Base-by-base conservation (phyloP, 2,329 filamentous ascomycete genomes). In the Fonsecaea nubica region DNA sequence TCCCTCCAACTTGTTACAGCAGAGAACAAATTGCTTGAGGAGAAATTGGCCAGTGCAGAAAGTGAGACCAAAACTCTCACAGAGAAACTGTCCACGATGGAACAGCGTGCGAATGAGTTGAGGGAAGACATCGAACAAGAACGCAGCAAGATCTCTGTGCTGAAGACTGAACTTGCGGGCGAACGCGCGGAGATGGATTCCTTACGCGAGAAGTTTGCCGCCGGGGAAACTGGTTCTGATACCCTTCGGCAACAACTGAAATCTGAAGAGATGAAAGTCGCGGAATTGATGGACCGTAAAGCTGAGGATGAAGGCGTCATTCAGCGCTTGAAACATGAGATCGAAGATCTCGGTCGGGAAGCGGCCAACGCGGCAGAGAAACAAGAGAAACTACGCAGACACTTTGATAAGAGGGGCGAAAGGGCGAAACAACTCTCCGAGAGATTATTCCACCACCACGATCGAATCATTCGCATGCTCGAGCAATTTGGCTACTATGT, bases 401-500 rank as follows among this genome's bases (percentile, higher is more conserved):
- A 89, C 58, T 87, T 92, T 55, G 88, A 92, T 52, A 84, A 87
- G 54, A 90, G 92, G 54, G 90, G 90, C 48, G 82, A 84, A 60
- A 89, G 89, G 69, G 89, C 92, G 4, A 92, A 92, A 76, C 92
- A 97, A 69, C 82, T 98, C 12, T 96, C 93, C 1, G 90, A 93
- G 74, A 88, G 89, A 63, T 83, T 97, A 3, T 96, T 92, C 76
- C 85, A 88, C 1, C 92, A 97, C 68, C 93, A 95, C 69, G 91
- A 96, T 72, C 89, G 92, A 30, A 83, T 97, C n/a, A 86, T 87
- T 66, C 88, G 90, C 59, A 87, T 99, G 56, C 83, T 99, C 0
- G 93, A 98, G 75, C 87, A 92, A 35, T 84, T 98, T 4, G 94
- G 94, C 12, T 97, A 95, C 75, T 88, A 90, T 0, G 86, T 98